Percentiles rank a stretch among this genome's conserved stretches.
Evolutionary conservation across 169 alveolate species (phyloP).

Genomic region (Plasmodium inui): DNA sequence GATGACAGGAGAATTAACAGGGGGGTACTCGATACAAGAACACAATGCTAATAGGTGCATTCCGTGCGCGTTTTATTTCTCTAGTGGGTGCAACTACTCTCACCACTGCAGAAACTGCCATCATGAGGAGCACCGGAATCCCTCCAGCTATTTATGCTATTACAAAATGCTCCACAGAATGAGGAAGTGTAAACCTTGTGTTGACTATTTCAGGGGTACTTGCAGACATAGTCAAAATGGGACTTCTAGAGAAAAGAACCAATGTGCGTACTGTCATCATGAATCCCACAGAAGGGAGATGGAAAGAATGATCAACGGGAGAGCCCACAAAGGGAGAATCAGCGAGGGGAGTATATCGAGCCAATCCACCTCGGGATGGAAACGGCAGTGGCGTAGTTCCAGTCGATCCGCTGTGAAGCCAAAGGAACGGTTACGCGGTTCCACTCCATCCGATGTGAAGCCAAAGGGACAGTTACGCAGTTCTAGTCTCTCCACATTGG

Average conservation of each 20-base stretch:
- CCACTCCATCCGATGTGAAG: background rate
- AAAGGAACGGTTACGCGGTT: background rate
- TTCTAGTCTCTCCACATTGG: background rate
- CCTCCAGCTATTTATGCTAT: background rate
- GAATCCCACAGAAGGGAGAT: background rate
- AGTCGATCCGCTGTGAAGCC: background rate
- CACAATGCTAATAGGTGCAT: background rate
- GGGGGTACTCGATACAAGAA: background rate
- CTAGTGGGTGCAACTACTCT: slow-evolving; percentile 12
- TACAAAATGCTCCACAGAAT: background rate
- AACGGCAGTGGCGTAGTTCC: background rate
- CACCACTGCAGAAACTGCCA: background rate
- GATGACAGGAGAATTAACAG: background rate
- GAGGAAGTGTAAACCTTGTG: background rate
- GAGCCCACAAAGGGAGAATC: background rate
- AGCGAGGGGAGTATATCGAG: background rate
- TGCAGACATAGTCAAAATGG: background rate
- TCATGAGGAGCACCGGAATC: slow-evolving; percentile 8
- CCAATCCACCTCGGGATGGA: background rate
- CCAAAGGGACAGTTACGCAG: background rate
- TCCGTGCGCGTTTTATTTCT: background rate
- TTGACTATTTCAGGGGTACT: background rate
- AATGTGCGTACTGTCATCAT: slow-evolving; percentile 1
- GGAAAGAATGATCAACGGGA: background rate
- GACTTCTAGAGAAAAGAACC: background rate